A percentile compares a stretch with the other conserved stretches of the same genome.
Evolutionary conservation across 164 flowering plant species (phyloP).

Genomic region (Protea cynaroides): DNA sequence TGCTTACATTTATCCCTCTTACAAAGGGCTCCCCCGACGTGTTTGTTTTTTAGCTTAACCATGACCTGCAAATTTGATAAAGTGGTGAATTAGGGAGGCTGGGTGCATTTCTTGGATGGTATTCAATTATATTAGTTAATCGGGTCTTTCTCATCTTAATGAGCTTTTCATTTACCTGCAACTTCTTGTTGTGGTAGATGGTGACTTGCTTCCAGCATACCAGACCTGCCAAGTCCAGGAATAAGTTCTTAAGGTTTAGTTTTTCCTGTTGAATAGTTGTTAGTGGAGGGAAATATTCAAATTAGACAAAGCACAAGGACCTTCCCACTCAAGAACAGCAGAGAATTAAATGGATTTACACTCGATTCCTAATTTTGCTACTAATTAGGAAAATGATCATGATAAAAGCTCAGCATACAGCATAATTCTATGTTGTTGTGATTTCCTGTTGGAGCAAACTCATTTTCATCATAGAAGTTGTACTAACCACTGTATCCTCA

Average conservation of each 20-base stretch:
- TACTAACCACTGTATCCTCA: too few relatives aligned
- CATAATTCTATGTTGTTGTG: neutral
- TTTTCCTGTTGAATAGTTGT: neutral
- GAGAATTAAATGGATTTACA: neutral
- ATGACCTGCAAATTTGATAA: constrained; percentile 42
- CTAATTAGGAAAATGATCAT: neutral
- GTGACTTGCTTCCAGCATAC: constrained; percentile 54
- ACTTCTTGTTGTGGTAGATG: constrained; percentile 61
- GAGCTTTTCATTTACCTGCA: constrained; percentile 34
- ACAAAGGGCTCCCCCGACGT: constrained; percentile 81
- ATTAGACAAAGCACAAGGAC: neutral
- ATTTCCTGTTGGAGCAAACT: too few relatives aligned
- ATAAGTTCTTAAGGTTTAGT: neutral
- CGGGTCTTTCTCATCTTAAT: too few relatives aligned
- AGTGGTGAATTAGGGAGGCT: neutral
- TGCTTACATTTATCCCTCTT: constrained; percentile 74
- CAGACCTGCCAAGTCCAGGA: constrained; percentile 42
- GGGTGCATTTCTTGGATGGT: too few relatives aligned
- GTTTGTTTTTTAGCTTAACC: constrained; percentile 67
- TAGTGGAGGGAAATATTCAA: neutral
- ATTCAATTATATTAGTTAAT: neutral
- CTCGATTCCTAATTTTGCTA: neutral
- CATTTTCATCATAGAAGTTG: too few relatives aligned
- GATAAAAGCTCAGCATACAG: neutral
- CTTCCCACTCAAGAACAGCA: neutral